Conservation (phyloP, 495 filamentous ascomycete genomes). For the Lepraria neglecta region DNA sequence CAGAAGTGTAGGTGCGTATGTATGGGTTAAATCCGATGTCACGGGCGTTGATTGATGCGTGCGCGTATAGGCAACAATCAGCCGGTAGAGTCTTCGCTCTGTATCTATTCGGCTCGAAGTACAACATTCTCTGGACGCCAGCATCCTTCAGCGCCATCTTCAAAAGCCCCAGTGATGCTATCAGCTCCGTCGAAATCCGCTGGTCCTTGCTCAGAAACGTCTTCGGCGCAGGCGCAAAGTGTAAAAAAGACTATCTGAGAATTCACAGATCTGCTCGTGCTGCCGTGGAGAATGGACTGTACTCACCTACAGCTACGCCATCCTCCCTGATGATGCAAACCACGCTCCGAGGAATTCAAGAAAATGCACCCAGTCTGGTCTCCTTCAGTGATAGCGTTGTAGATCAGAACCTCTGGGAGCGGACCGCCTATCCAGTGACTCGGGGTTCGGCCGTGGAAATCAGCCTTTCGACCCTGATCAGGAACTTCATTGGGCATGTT, state of each 20-base stretch:
- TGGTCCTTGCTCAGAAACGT: conserved; percentile 43
- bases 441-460: conserved; percentile 39
- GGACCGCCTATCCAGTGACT: conserved; percentile 35
- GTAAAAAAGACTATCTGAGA: conserved; percentile 11
- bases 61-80: conserved; percentile 31
- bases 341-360: conserved; percentile 37
- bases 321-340: conserved; percentile 5
- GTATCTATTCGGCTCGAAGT: conserved; percentile 42
- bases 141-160: conserved; percentile 44
- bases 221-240: conserved; percentile 45
- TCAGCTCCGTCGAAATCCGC: conserved; percentile 28
- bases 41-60: background rate
- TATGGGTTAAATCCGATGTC: background rate
- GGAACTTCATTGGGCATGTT: conserved; percentile 48
- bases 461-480: conserved; percentile 48
- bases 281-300: background rate
- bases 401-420: conserved; percentile 59
- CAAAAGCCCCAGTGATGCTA: background rate
- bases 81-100: conserved; percentile 47
- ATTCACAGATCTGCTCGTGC: background rate
- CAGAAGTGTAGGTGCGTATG: conserved; percentile 37
- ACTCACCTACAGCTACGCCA: too few relatives aligned
- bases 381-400: conserved; percentile 53
- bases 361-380: conserved; percentile 46
- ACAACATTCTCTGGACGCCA: conserved; percentile 48